Evolutionary conservation across 2,329 filamentous ascomycete species (phyloP), one percentile per base, ranked within the genome.

Genomic region (Talaromyces sp.): DNA sequence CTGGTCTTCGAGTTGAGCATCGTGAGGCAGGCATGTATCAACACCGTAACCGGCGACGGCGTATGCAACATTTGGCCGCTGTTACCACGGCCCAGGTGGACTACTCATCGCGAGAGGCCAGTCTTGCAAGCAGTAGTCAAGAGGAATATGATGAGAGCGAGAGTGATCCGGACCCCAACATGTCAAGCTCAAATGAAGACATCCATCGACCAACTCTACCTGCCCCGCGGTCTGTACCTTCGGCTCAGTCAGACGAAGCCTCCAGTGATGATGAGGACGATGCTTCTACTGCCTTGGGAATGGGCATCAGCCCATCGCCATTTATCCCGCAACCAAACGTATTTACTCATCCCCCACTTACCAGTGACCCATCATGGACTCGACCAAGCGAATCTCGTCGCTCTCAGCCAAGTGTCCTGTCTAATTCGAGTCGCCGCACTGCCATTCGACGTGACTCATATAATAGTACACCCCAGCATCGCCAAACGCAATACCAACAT

Each of bases 101-200:
- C 50, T 76, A 75, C 50, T 67, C 71, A 7, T 70, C 69, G 39
- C 75, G 76, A 36, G 75, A 81, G 14, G 68, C 72, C 24, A 80
- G 76, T 54, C 65, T 70, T 37, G 78, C 76, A 11, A 77, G 75
- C 47, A 95, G 91, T 73, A 96, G 92, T 66, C 91, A 96, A 70
- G 92, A 96, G 63, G 92, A 96, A 75, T 96, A 95, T 65, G 91
- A 96, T 30, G 91, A 96, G 77, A 95, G 89, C 57, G 91, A 96
- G 71, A 96, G 83, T 72, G 92, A 96, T 57, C 91, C 91, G 37
- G 92, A 96, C 64, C 83, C 82, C 50, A 78, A 85, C 46, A 77
- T 86, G 75, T 83, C 81, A 52, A 86, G 83, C 54, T 87, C 85
- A 3, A 86, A 83, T 57, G 84, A 87, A 66, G 82, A 80, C 37